Base-by-base conservation (phyloP, 306 rosid species). In the Delonix regia region DNA sequence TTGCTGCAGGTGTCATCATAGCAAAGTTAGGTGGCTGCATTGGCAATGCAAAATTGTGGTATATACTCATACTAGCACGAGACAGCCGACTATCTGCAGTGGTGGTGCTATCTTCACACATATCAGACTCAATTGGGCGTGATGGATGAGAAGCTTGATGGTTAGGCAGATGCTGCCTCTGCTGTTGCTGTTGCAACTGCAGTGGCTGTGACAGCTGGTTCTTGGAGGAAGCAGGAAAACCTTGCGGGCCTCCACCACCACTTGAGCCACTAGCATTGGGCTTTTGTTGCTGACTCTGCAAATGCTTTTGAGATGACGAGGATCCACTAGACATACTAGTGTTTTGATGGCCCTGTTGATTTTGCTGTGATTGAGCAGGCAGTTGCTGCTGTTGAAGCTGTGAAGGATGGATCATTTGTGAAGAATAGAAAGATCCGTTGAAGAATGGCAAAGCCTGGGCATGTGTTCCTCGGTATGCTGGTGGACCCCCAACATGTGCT, bases 91-190 rank as follows among this genome's bases (percentile, higher is more conserved):
- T 91, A 70, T 93, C 99, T 36, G 96, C 96, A 63, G 94, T 77
- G 1, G 94, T 91, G 0, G 99, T 98, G 85, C 93, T 91, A 52
- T 96, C 98, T 85, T 91, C 99, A 4, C 94, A 93, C 78, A 84
- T 87, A 77, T 96, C 99, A 44, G 92, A 60, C 76, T 95, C 98
- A 48, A 87, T 85, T 70, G 82, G 98, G 76, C 90, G 95, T 41
- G 88, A 82, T 15, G 80, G 87, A 66, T 84, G 93, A 42, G 93
- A 71, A 34, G 70, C 64, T 55, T 87, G 96, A 24, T 87, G 95
- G 9, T 64, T 34, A 6, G 70, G 9, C 28, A 83, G 69, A 65
- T 83, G 89, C 69, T 83, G 92, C 66, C 82, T 88, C 75, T 84
- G 90, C 56, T 71, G 87, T 48, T 80, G 90, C 21, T 83, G 89